Conservation (phyloP, 805 yeast genomes). For the Yarrowia bubula region DNA sequence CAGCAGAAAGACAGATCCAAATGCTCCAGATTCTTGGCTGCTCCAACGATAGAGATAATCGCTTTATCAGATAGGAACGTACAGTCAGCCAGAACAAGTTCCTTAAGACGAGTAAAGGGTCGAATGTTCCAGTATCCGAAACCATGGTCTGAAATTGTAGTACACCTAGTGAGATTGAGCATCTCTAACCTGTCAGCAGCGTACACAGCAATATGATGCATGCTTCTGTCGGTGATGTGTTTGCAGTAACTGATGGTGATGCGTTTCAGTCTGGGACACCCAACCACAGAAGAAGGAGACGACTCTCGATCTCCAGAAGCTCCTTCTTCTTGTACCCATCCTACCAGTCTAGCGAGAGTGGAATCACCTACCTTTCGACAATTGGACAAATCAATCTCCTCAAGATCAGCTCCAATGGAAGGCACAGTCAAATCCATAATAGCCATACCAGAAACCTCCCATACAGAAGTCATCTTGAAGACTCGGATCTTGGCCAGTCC, state of each 20-base stretch:
- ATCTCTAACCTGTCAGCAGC: constrained; percentile 55
- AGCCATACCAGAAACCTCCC: constrained; percentile 81
- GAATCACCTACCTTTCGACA: constrained; percentile 72
- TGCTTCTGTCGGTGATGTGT: constrained; percentile 64
- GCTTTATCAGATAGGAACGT: constrained; percentile 68
- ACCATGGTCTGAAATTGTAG: constrained; percentile 73
- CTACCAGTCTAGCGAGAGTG: constrained; percentile 66
- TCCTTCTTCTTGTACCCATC: constrained; percentile 43
- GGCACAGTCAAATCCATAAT: constrained; percentile 73
- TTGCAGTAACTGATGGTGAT: constrained; percentile 72
- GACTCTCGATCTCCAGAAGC: not conserved
- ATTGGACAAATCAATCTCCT: constrained; percentile 64
- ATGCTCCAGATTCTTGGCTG: constrained; percentile 56
- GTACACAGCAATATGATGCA: constrained; percentile 59
- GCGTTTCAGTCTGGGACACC: constrained; percentile 57
- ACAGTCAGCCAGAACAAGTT: constrained; percentile 64
- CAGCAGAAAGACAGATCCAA: constrained; percentile 73
- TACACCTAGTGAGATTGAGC: constrained; percentile 69
- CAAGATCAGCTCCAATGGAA: constrained; percentile 57
- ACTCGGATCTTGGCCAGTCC: constrained; percentile 62
- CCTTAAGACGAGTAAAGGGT: constrained; percentile 53
- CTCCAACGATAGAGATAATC: constrained; percentile 57
- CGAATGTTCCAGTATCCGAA: constrained; percentile 60
- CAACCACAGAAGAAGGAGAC: constrained; percentile 41
- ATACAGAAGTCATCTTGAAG: constrained; percentile 63